These are phyloP conservation scores for Tulasnella sp. DNA, from an alignment of 768 basidiomycete genomes.

Conservation along the genomic window DNA sequence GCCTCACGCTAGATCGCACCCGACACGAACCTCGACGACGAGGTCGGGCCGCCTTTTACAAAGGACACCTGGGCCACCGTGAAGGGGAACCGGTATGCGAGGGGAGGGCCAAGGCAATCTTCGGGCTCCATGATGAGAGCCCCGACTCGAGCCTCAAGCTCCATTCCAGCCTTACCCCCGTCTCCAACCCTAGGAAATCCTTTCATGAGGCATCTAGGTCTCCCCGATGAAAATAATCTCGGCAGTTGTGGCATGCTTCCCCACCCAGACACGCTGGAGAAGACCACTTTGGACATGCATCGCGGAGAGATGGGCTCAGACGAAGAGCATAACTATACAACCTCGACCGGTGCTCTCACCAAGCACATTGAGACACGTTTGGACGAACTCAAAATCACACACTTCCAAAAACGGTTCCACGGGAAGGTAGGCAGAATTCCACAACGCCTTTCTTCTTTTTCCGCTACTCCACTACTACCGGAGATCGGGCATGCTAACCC, in stretches of 20 bases:
- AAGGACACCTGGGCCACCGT: constrained; percentile 23
- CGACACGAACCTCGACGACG: constrained; percentile 34
- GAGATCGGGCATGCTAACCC: constrained; percentile 16
- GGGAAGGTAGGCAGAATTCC: constrained; percentile 15
- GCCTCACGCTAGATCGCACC: constrained; percentile 38
- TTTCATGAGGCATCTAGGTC: not conserved
- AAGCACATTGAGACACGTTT: constrained; percentile 16
- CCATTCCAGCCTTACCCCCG: not conserved
- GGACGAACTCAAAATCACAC: constrained; percentile 1
- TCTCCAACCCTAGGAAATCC: constrained; percentile 5
- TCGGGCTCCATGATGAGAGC: not conserved
- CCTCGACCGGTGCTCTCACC: not conserved
- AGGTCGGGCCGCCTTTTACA: constrained; percentile 27
- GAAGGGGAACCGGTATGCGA: constrained; percentile 39
- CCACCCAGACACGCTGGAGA: constrained; percentile 24
- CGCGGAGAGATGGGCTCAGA: constrained; percentile 23
- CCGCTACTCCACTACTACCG: constrained; percentile 2
- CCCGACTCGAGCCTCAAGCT: not conserved
- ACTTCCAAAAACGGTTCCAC: constrained; percentile 17
- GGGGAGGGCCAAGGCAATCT: constrained; percentile 34
- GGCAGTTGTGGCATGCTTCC: not conserved
- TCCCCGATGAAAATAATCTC: not conserved
- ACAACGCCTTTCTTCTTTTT: constrained; percentile 5
- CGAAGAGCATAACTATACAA: constrained; percentile 6
- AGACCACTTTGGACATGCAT: constrained; percentile 27